Conservation (phyloP, 331 rosid genomes). For the Quercus phellos region DNA sequence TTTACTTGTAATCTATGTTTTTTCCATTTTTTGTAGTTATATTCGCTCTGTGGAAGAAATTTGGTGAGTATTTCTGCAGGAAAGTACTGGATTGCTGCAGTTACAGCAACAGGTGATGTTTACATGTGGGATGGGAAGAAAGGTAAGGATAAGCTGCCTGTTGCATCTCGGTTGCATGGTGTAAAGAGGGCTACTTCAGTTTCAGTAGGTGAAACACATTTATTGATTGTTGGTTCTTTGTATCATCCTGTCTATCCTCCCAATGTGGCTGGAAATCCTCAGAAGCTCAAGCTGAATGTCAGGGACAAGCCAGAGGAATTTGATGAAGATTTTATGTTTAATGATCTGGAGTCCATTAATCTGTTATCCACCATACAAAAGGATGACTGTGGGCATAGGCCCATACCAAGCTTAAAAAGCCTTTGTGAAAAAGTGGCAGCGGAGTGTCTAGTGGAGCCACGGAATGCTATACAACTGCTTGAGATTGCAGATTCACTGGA, state of each 20-base stretch:
- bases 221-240: slow-evolving; percentile 69
- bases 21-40: slow-evolving; percentile 37
- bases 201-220: slow-evolving; percentile 90
- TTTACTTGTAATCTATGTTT: not conserved
- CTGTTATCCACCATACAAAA: slow-evolving; percentile 23
- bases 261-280: slow-evolving; percentile 30
- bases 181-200: slow-evolving; percentile 82
- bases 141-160: slow-evolving; percentile 72
- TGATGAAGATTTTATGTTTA: slow-evolving; percentile 58
- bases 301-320: slow-evolving; percentile 52
- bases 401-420: slow-evolving; percentile 72
- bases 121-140: slow-evolving; percentile 94
- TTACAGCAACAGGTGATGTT: slow-evolving; percentile 82
- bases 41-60: slow-evolving; percentile 63
- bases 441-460: slow-evolving; percentile 86
- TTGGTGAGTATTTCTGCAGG: slow-evolving; percentile 77
- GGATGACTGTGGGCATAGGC: slow-evolving; percentile 33
- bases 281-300: slow-evolving; percentile 33
- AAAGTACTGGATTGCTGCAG: slow-evolving; percentile 86
- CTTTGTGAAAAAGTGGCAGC: slow-evolving; percentile 88
- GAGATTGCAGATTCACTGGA: slow-evolving; percentile 88
- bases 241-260: slow-evolving; percentile 69
- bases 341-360: slow-evolving; percentile 46
- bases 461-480: slow-evolving; percentile 78
- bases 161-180: slow-evolving; percentile 69